Evolutionary conservation across 2,329 filamentous ascomycete genomes (phyloP), one percentile per base, ranked within the genome.

Genomic region (Colletotrichum ledebouriae): DNA sequence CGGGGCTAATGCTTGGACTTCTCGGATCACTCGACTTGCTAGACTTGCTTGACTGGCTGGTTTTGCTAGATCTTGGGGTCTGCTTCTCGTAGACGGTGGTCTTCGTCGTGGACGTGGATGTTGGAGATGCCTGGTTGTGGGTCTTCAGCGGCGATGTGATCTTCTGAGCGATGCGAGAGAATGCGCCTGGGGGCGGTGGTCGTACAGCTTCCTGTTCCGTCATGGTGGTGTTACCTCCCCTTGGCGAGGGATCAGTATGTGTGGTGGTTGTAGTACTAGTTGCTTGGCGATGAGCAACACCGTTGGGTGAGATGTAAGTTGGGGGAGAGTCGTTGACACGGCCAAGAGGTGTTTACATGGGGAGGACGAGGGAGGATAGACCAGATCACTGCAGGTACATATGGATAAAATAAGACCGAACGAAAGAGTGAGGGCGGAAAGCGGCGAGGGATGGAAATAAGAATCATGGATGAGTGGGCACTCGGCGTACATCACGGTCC

Each of bases 161-260:
- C 61, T 61, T 70, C 17, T 70, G 67, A n/a, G 69, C 60, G 11
- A 70, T 49, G 25, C 69, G 69, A 1, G 72, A 66, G 63, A 76
- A 71, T 25, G 75, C 69, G 67, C 62, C 65, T 10, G 61, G 37
- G 20, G 44, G 50, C 9, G 66, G 49, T 9, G 60, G 25, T 42
- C 47, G 15, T 10, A 59, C 55, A 17, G 22, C 6, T 53, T 56
- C 56, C 20, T 37, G 41, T 62, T 67, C 58, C 15, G 34, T 56
- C 65, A 68, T 68, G 33, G 13, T 59, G n/a, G 2, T 49, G 39
- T 42, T 55, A n/a, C 46, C 46, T 46, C 39, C 46, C 53, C 65
- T 59, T 55, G 53, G 47, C 60, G 33, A 37, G 7, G 39, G n/a
- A 34, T 17, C 12, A 13, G 22, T 25, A 2, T 47, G 17, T 5